A percentile compares a stretch with the other conserved stretches of the same genome.
These are phyloP conservation scores for Sporisorium iseilematis-ciliati DNA, from an alignment of 1,284 basidiomycete species.

Conservation along the genomic window DNA sequence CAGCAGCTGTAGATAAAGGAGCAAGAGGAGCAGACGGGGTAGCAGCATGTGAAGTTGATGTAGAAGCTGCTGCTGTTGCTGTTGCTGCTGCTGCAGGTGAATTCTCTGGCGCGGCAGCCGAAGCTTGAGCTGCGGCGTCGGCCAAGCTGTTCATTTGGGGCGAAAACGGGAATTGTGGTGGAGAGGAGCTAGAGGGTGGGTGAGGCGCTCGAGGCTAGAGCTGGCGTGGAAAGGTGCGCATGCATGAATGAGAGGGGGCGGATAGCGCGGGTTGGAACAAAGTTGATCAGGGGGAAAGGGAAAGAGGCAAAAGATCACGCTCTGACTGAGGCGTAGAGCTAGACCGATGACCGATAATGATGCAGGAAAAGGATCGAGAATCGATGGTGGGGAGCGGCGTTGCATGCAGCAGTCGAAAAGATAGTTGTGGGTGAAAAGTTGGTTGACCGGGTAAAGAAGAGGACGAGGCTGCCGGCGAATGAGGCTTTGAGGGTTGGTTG, in stretches of 20 bases:
- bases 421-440: neutral
- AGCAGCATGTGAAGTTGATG: neutral
- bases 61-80: no score
- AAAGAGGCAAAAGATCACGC: neutral
- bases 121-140: constrained; percentile 35
- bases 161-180: neutral
- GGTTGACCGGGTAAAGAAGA: neutral
- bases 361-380: neutral
- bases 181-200: neutral
- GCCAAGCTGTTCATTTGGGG: constrained; percentile 46
- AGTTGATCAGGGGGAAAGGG: neutral
- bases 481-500: neutral
- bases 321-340: neutral
- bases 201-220: neutral
- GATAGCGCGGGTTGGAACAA: constrained; percentile 3
- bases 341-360: constrained; percentile 2
- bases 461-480: neutral
- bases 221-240: neutral
- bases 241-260: constrained; percentile 1
- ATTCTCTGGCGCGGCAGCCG: constrained; percentile 7
- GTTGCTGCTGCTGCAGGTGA: constrained; percentile 11
- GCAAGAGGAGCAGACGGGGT: neutral
- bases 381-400: constrained; percentile 15
- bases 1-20: constrained; percentile 1
- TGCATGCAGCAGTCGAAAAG: neutral